These are phyloP conservation scores for Anthoceros angustus DNA, from an alignment of 225 moss, liverwort and hornwort species.

Conservation along the genomic window DNA sequence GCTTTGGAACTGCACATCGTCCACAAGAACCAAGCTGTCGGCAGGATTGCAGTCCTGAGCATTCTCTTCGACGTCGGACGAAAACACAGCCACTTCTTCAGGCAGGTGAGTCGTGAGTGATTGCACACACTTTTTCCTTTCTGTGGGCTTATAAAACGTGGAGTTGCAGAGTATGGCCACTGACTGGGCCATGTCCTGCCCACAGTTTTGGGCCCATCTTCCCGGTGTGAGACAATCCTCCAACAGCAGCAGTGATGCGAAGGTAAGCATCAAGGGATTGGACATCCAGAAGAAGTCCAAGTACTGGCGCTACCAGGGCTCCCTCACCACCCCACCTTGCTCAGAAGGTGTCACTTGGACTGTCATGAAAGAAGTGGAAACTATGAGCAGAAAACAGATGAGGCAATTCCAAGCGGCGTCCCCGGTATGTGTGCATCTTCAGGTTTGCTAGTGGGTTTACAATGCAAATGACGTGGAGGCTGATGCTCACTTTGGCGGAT, in stretches of 20 bases:
- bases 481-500: too few relatives aligned
- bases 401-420: not conserved
- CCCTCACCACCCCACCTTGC: conserved; percentile 11
- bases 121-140: not conserved
- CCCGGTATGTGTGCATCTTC: not conserved
- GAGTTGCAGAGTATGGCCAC: not conserved
- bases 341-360: conserved; percentile 13
- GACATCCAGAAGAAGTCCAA: not conserved
- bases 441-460: too few relatives aligned
- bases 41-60: not conserved
- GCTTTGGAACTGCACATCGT: not conserved
- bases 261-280: not conserved
- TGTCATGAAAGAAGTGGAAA: conserved; percentile 5
- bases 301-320: conserved; percentile 11
- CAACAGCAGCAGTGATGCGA: not conserved
- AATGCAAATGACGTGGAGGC: too few relatives aligned
- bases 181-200: not conserved
- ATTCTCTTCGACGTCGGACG: not conserved
- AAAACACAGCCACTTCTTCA: not conserved
- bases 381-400: not conserved
- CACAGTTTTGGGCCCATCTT: too few relatives aligned
- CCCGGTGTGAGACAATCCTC: not conserved
- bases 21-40: not conserved
- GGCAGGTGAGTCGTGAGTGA: not conserved
- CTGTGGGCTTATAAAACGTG: not conserved